These are phyloP conservation scores for Alternaria conjuncta DNA, from an alignment of 2,329 filamentous ascomycete genomes.

Conservation along the genomic window DNA sequence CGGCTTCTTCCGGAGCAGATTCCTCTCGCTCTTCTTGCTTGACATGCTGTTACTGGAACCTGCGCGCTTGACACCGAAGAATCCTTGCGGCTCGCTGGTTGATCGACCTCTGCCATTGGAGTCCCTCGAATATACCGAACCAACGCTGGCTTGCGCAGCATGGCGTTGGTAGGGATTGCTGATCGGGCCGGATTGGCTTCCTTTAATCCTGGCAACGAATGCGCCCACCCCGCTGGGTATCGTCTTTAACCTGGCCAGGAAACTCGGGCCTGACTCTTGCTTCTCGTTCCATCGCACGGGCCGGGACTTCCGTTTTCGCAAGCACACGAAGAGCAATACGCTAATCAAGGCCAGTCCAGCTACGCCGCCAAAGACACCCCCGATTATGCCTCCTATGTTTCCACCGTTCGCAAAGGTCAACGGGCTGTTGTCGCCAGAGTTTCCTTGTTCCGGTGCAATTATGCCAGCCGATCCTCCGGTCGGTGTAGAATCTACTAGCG, in stretches of 20 bases:
- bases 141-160: conserved; percentile 36
- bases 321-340: conserved; percentile 41
- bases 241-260: conserved; percentile 28
- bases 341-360: conserved; percentile 41
- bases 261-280: conserved; percentile 10
- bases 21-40: conserved; percentile 41
- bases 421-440: conserved; percentile 12
- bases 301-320: conserved; percentile 40
- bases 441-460: conserved; percentile 34
- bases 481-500: conserved; percentile 20
- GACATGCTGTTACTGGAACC: conserved; percentile 39
- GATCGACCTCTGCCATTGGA: conserved; percentile 33
- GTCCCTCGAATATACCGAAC: conserved; percentile 41
- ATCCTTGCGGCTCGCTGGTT: conserved; percentile 38
- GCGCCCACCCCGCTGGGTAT: conserved; percentile 28
- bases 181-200: conserved; percentile 33
- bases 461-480: conserved; percentile 36
- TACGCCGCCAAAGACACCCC: conserved; percentile 45
- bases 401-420: conserved; percentile 30
- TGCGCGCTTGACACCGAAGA: conserved; percentile 27
- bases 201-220: conserved; percentile 37
- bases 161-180: conserved; percentile 40
- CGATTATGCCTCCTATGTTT: conserved; percentile 42
- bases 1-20: conserved; percentile 38
- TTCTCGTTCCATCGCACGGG: conserved; percentile 27